These are phyloP conservation scores for Atkinsonella hypoxylon DNA, from an alignment of 2,329 filamentous ascomycete species.

Conservation along the genomic window DNA sequence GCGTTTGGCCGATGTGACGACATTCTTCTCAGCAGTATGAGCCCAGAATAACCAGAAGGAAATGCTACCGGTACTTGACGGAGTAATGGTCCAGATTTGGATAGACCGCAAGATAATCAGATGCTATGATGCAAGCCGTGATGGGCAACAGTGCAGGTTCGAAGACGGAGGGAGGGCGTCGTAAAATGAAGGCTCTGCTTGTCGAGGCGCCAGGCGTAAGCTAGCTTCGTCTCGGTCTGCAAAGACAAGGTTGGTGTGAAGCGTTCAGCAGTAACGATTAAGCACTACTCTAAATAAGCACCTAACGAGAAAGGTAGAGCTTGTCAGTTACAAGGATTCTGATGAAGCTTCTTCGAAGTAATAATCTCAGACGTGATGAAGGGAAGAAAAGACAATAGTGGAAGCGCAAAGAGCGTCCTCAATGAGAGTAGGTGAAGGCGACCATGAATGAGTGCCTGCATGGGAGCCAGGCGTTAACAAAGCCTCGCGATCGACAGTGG, in stretches of 20 bases:
- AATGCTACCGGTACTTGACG: slow-evolving; percentile 16
- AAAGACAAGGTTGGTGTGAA: slow-evolving; percentile 1
- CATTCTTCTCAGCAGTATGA: slow-evolving; percentile 39
- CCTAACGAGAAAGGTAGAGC: not conserved
- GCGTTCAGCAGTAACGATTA: not conserved
- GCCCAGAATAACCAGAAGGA: slow-evolving; percentile 15
- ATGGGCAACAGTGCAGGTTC: slow-evolving; percentile 19
- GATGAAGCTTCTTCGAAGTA: not conserved
- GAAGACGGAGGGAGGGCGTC: not conserved
- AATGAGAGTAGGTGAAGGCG: not conserved
- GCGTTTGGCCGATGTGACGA: slow-evolving; percentile 85
- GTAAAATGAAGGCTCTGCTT: too few species aligned
- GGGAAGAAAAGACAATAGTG: slow-evolving; percentile 10
- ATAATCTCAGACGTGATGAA: not conserved
- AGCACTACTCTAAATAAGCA: slow-evolving; percentile 1
- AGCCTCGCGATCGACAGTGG: not conserved
- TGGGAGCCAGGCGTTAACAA: not conserved
- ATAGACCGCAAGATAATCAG: slow-evolving; percentile 17
- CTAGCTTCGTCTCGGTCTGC: not conserved
- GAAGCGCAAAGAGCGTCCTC: slow-evolving; percentile 16
- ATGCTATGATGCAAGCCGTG: slow-evolving; percentile 22
- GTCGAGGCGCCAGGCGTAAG: not conserved
- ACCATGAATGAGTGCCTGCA: not conserved
- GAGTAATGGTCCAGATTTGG: slow-evolving; percentile 12
- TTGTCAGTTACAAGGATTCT: slow-evolving; percentile 1